These are phyloP conservation scores for Annulohypoxylon moriforme DNA, from an alignment of 495 filamentous ascomycete species.

Conservation along the genomic window DNA sequence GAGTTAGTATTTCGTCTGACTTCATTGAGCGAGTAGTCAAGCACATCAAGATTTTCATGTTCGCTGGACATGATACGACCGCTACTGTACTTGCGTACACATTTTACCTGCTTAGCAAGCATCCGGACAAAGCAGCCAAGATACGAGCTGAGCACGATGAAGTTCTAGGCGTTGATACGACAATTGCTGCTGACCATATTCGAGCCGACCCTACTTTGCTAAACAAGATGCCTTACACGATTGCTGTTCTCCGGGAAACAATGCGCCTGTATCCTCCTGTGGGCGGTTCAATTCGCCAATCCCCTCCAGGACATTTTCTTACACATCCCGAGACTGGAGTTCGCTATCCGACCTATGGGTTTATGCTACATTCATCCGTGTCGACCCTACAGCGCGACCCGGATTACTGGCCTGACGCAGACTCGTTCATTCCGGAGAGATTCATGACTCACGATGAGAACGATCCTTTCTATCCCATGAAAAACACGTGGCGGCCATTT, in stretches of 20 bases:
- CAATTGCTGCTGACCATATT: conserved; percentile 41
- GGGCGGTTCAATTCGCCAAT: conserved; percentile 48
- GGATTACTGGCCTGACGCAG: conserved; percentile 46
- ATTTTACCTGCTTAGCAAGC: conserved; percentile 51
- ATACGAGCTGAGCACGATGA: conserved; percentile 57
- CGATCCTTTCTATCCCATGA: conserved; percentile 42
- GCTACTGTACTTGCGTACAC: conserved; percentile 53
- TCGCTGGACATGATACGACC: conserved; percentile 62
- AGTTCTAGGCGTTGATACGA: conserved; percentile 47
- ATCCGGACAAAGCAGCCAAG: conserved; percentile 49
- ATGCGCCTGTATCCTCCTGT: conserved; percentile 58
- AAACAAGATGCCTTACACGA: conserved; percentile 57
- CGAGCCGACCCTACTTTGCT: conserved; percentile 50
- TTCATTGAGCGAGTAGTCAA: conserved; percentile 42
- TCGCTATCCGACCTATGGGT: conserved; percentile 51
- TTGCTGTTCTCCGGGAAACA: conserved; percentile 63
- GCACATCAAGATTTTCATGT: conserved; percentile 54
- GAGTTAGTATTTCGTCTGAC: conserved; percentile 24
- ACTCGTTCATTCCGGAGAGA: conserved; percentile 58
- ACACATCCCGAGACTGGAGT: conserved; percentile 43
- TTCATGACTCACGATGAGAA: conserved; percentile 47
- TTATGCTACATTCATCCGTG: conserved; percentile 47
- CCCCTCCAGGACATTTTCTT: conserved; percentile 49
- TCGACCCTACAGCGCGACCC: conserved; percentile 44
- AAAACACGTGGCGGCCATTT: conserved; percentile 59